phyloP scores from a whole-genome alignment of 352 stramenopile genomes.

The Pythium coloratum region DNA sequence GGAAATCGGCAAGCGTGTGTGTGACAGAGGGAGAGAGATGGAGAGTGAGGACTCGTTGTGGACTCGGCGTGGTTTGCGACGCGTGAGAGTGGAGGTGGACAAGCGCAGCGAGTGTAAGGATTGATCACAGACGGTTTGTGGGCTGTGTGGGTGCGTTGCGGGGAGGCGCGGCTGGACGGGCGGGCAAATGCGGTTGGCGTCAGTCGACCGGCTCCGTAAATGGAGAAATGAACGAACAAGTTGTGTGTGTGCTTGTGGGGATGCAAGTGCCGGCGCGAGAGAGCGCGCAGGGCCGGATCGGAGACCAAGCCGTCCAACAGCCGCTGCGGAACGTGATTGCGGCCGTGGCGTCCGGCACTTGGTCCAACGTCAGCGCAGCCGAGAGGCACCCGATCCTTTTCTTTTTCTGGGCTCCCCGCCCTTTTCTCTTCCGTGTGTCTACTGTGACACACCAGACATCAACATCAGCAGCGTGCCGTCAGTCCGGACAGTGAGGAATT shows the following conservation, averaged over 20 bases:
- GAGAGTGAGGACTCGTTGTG: neutral
- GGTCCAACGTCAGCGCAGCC: neutral
- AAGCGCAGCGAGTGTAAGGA: neutral
- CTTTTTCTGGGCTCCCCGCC: conserved; percentile 2
- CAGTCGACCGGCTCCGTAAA: neutral
- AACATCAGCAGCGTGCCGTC: conserved; percentile 1
- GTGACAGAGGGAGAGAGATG: neutral
- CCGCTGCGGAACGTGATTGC: neutral
- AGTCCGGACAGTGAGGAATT: neutral
- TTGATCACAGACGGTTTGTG: neutral
- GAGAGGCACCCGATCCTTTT: neutral
- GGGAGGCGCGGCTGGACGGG: neutral
- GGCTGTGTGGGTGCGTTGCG: neutral
- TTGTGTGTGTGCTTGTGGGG: conserved; percentile 4
- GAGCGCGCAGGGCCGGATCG: neutral
- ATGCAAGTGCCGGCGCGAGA: neutral
- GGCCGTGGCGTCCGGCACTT: neutral
- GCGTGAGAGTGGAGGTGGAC: neutral
- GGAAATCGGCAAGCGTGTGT: neutral
- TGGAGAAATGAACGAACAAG: conserved; percentile 1
- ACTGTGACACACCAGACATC: conserved; percentile 5
- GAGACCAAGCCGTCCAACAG: neutral
- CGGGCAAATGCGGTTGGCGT: neutral
- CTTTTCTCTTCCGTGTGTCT: conserved; percentile 3
- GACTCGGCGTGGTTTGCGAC: neutral